Conservation (phyloP, 192 early-diverging fungal species). For the Geranomyces michiganensis region DNA sequence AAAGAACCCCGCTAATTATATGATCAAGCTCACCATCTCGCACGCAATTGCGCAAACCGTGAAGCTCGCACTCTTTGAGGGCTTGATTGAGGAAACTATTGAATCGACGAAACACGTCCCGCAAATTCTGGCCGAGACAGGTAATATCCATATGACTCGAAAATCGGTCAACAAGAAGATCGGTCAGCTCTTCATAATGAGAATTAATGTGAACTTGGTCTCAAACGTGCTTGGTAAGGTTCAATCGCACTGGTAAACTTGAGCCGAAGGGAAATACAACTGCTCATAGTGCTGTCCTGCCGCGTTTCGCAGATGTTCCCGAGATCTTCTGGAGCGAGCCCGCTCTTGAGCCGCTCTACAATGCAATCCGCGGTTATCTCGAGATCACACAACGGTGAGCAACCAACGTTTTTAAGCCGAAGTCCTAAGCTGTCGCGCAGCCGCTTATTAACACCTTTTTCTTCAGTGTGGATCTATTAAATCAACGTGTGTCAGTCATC, state of each 20-base stretch:
- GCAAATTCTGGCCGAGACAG: slow-evolving; percentile 89
- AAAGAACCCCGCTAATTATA: slow-evolving; percentile 60
- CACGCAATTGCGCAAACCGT: slow-evolving; percentile 95
- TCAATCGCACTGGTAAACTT: too few relatives aligned
- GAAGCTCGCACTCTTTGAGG: slow-evolving; percentile 92
- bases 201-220: slow-evolving; percentile 83
- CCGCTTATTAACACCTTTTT: neutral
- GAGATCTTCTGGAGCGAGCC: slow-evolving; percentile 82
- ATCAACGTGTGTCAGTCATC: slow-evolving; percentile 91
- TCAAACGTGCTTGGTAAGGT: slow-evolving; percentile 76
- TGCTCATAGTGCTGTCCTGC: neutral
- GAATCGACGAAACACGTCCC: slow-evolving; percentile 84
- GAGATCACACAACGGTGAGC: slow-evolving; percentile 57
- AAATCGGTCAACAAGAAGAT: slow-evolving; percentile 94
- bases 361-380: slow-evolving; percentile 75
- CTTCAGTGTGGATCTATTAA: slow-evolving; percentile 80
- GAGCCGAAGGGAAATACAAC: too few relatives aligned
- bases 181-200: slow-evolving; percentile 72
- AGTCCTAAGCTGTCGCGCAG: neutral
- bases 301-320: slow-evolving; percentile 60
- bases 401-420: neutral
- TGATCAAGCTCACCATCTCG: slow-evolving; percentile 92
- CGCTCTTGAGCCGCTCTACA: slow-evolving; percentile 74
- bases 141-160: slow-evolving; percentile 87
- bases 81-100: slow-evolving; percentile 90